Conservation (phyloP, 129 eudicot species). For the Artemisia tridentata region DNA sequence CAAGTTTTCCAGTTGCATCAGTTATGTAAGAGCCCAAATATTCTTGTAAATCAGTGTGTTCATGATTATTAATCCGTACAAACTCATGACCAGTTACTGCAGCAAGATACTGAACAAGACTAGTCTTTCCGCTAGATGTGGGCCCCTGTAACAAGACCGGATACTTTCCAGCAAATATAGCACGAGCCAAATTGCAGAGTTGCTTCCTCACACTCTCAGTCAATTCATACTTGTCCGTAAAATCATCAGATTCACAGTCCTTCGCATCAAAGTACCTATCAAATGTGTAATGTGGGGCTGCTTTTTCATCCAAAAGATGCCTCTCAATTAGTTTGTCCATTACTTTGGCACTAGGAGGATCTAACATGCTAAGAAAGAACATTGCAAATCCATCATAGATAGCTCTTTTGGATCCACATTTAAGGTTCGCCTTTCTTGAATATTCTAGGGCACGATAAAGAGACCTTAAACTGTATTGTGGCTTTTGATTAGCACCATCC, state of each 20-base stretch:
- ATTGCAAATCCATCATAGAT: slow-evolving; percentile 91
- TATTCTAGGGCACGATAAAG: slow-evolving; percentile 91
- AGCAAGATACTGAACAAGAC: slow-evolving; percentile 94
- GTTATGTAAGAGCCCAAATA: slow-evolving; percentile 92
- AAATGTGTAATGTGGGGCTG: slow-evolving; percentile 44
- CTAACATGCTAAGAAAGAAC: slow-evolving; percentile 77
- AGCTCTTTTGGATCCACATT: slow-evolving; percentile 53
- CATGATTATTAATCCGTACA: slow-evolving; percentile 97
- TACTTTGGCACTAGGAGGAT: slow-evolving; percentile 65
- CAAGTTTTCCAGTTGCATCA: slow-evolving; percentile 80
- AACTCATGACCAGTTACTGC: slow-evolving; percentile 77
- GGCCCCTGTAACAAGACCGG: slow-evolving; percentile 98
- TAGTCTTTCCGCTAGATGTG: slow-evolving; percentile 98
- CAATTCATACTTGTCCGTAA: slow-evolving; percentile 50
- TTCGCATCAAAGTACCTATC: slow-evolving; percentile 42
- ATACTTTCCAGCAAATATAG: slow-evolving; percentile 64
- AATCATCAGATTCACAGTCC: slow-evolving; percentile 29
- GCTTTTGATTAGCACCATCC: slow-evolving; percentile 99
- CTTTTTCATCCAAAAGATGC: slow-evolving; percentile 48
- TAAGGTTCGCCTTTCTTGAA: slow-evolving; percentile 52
- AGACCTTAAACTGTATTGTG: slow-evolving; percentile 94
- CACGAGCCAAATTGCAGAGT: slow-evolving; percentile 73
- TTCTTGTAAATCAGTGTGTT: slow-evolving; percentile 96
- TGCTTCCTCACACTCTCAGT: slow-evolving; percentile 79
- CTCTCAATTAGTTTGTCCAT: slow-evolving; percentile 56